Evolutionary conservation across 179 eudicot species (phyloP), one percentile per base, ranked within the genome.

Genomic region (Patellifolia procumbens): DNA sequence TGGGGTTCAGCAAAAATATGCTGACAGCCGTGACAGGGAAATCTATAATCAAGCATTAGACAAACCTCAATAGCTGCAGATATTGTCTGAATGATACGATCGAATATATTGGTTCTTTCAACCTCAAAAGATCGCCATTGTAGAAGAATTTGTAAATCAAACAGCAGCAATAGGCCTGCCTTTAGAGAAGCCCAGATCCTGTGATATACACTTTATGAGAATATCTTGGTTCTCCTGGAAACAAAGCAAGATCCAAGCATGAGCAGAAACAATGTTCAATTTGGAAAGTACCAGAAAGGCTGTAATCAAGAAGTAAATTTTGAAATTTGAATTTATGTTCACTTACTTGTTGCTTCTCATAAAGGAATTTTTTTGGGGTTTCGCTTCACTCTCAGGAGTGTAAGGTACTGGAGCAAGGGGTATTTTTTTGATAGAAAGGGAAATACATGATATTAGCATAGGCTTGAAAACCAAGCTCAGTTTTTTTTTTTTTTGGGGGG

Each of bases 111-210:
- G 42, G 97, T 95, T 86, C 96, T 90, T 58, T 95, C 99, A 83
- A 92, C 97, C 76, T 95, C 99, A 78, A 95, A 91, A 59, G 97
- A 95, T 82, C 99, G 91, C 99, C 99, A 95, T 73, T 95, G 97
- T 52, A 95, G 83, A 81, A 95, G 95, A 82, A 84, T 89, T 88
- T 93, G 84, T 89, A 93, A 66, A 90, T 91, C 69, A 88, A 79
- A 73, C 95, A 95, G 99, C 99, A 84, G 99, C 97, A 80, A 91
- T 88, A 74, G 99, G 97, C 79, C 87, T 90, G 80, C 88, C 85
- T 69, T 89, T 88, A 78, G 93, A 91, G 72, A 95, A 93, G 32
- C 88, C 89, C 56, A 90, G 87, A 79, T 95, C 97, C 88, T 91
- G 92, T 76, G 91, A 83, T 46, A 95, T 92, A 76, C 91, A 87